Base-by-base conservation (phyloP, 192 early-diverging fungal genomes). In the Backusella luteola region DNA sequence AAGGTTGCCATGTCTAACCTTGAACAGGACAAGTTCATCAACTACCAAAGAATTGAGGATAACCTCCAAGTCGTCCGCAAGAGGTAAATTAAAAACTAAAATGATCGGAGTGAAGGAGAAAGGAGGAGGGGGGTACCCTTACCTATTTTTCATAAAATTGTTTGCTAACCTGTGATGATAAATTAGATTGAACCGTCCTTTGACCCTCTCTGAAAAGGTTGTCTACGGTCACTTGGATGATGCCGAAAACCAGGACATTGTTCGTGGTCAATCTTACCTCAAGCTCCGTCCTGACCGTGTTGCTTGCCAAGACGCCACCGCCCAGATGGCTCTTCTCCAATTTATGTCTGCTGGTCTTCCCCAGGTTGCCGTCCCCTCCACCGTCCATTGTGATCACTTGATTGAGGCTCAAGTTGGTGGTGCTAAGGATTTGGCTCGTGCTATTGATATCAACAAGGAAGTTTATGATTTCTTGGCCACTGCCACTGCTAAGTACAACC, bases 221-320 rank as follows among this genome's bases (percentile, higher is more conserved):
- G 92, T 99, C 63, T 99, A 99, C 83, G 95, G 96, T 76, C 97
- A 99, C 87, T 91, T 98, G 85, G 96, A 97, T 89, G 92, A 99
- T 84, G 91, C 97, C 73, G 90, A 90, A 67, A 91, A 94, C 87
- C 96, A 98, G 89, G 96, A 96, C 72, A 98, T 99, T 81, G 87
- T 88, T 74, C 94, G 96, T 81, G 97, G 96, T 36, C 80, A 89
- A 77, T 95, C 94, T 35, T 99, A 99, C 86, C 90, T 99, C 75
- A 96, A 94, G 87, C 91, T 99, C 76, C 94, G 96, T 70, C 97
- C 97, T 53, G 97, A 99, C 87, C 96, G 97, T 81, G 97, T 99
- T 86, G 97, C 96, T 66, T 98, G 95, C 86, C 97, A 99, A 87
- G 97, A 98, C 83, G 96, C 97, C 73, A 99, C 97, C 76, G 97